Evolutionary conservation across 2,329 filamentous ascomycete genomes (phyloP).

Genomic region (Massarina eburnea): DNA sequence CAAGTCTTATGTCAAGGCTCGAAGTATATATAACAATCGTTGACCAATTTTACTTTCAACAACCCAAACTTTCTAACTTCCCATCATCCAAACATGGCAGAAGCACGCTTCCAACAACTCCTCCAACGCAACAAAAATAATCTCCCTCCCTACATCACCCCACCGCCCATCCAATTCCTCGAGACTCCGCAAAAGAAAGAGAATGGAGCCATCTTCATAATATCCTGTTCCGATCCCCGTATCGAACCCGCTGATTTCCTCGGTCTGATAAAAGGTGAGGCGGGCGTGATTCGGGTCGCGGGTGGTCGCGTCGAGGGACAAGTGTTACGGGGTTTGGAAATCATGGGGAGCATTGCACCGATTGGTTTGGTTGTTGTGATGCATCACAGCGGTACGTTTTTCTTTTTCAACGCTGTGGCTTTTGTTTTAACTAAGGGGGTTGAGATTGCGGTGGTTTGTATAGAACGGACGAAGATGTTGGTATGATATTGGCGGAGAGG

Average conservation of each 20-base stretch:
- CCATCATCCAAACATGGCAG: no score
- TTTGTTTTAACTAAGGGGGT: neutral
- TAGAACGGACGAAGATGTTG: neutral
- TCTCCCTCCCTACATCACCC: no score
- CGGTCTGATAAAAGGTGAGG: neutral
- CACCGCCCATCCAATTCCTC: no score
- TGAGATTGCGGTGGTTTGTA: constrained; percentile 1
- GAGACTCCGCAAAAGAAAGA: no score
- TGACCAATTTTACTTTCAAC: no score
- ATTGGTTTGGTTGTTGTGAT: constrained; percentile 1
- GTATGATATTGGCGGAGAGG: neutral
- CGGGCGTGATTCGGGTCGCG: neutral
- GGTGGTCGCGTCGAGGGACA: neutral
- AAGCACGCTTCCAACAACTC: no score
- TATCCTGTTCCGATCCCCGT: constrained; percentile 3
- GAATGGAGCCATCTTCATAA: no score
- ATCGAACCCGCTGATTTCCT: constrained; percentile 1
- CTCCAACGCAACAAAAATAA: no score
- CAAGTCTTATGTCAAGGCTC: no score
- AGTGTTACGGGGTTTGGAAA: constrained; percentile 1
- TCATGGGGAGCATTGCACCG: neutral
- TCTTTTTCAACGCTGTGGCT: neutral
- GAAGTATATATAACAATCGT: no score
- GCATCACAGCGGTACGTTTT: constrained; percentile 5
- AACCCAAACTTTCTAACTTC: no score